Conservation (phyloP, 2,329 filamentous ascomycete species). For the Cladosporium sp. region DNA sequence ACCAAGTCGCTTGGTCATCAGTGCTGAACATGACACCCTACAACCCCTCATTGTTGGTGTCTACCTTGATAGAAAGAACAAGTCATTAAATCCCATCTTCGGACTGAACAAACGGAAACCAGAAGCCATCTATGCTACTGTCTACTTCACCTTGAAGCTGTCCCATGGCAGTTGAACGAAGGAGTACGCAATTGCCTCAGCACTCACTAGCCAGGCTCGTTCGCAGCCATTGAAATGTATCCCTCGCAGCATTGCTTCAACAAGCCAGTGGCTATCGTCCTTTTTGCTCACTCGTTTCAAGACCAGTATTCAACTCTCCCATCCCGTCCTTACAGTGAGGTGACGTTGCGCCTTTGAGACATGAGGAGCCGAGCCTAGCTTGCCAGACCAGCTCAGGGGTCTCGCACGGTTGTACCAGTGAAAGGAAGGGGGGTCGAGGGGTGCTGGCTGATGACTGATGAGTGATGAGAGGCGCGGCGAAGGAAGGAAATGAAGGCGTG, state of each 20-base stretch:
- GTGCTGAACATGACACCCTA: not conserved
- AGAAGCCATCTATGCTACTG: not conserved
- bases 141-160: not conserved
- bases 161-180: not conserved
- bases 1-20: not conserved
- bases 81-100: not conserved
- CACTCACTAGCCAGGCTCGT: not conserved
- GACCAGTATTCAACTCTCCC: not conserved
- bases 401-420: not conserved
- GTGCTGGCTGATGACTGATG: not conserved
- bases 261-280: not conserved
- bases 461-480: not conserved
- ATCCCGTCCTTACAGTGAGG: not conserved
- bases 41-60: not conserved
- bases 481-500: not conserved
- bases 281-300: not conserved
- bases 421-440: not conserved
- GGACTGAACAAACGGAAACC: not conserved
- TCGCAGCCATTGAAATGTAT: not conserved
- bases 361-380: slow-evolving; percentile 1
- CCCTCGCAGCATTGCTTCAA: not conserved
- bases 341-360: slow-evolving; percentile 3
- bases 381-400: slow-evolving; percentile 5
- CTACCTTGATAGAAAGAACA: not conserved
- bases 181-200: not conserved